Evolutionary conservation across 2,329 filamentous ascomycete species (phyloP), one percentile per base, ranked within the genome.

Genomic region (Periconia sp.): DNA sequence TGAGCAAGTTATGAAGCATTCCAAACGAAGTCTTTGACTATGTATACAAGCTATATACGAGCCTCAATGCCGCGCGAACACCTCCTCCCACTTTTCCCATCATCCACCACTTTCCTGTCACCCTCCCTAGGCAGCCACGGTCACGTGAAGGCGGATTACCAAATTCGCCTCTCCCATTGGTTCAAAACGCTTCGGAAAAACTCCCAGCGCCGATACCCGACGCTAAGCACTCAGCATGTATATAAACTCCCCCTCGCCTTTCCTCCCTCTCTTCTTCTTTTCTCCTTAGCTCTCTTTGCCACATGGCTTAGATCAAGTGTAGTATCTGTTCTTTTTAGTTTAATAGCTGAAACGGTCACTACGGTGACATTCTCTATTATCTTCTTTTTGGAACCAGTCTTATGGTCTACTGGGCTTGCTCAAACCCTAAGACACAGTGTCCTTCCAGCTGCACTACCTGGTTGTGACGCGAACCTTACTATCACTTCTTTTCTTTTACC

Each of bases 221-320:
- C 23, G 23, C 23, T 8, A 27, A 27, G 23, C 23, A 27, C 8
- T 19, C 14, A 9, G 6, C 17, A 23, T 10, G 2, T 44, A 44
- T 46, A 46, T 33, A 35, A 17, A 46, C 15, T 8, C 15, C 6
- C 23, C 23, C 31, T 19, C n/a, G 20, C 18, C 44, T 6, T 35
- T 18, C 31, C 18, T n/a, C 13, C 31, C 23, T 27, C 23, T 8
- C 8, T 27, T 27, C 23, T 27, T 27, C 23, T 45, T 46, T 35
- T 18, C n/a, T 46, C 30, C n/a, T 46, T 13, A 46, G 44, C 44
- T 46, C 44, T 46, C 44, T 46, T 46, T 46, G 44, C 44, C 44
- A 7, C 35, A 7, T 46, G 44, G 44, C 44, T 46, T 46, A 46
- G 44, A 35, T 46, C 30, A 33, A 46, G 44, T 46, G 23, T 46